A percentile compares a stretch with the other conserved stretches of the same genome.
Conservation (phyloP, 1,284 basidiomycete genomes). For the Melanopsichium pennsylvanicum region DNA sequence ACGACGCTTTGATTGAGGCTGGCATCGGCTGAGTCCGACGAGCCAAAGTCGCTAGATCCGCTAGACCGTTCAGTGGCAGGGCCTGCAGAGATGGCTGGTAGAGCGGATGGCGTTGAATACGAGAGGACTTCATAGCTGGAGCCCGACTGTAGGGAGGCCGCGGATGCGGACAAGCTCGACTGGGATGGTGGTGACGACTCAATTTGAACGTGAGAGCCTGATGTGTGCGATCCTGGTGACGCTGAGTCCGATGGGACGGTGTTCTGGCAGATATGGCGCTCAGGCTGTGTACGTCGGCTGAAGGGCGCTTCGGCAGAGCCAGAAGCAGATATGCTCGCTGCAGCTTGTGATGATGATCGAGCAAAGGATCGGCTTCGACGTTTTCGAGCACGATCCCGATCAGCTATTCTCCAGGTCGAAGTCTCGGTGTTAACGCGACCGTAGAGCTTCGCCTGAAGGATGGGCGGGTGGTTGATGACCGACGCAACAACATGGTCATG, state of each 20-base stretch:
- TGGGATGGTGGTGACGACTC: constrained; percentile 32
- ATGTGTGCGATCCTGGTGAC: constrained; percentile 3
- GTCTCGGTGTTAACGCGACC: constrained; percentile 47
- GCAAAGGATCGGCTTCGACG: constrained; percentile 27
- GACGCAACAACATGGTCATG: constrained; percentile 45
- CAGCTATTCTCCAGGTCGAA: constrained; percentile 54
- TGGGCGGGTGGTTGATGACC: constrained; percentile 35
- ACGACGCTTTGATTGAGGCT: constrained; percentile 31
- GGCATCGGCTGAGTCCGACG: constrained; percentile 38
- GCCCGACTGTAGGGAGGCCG: constrained; percentile 31
- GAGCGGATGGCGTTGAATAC: constrained; percentile 8
- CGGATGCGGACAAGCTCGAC: constrained; percentile 35
- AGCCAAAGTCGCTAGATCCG: constrained; percentile 45
- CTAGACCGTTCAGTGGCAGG: constrained; percentile 39
- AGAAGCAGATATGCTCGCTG: constrained; percentile 17
- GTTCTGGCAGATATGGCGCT: neutral
- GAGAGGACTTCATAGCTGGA: constrained; percentile 45
- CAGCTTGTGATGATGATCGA: constrained; percentile 12
- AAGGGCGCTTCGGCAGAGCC: constrained; percentile 7
- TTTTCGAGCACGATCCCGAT: constrained; percentile 32
- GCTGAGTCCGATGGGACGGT: constrained; percentile 7
- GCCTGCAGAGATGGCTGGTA: constrained; percentile 10
- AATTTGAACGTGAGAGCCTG: constrained; percentile 8
- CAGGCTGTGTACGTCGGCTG: neutral
- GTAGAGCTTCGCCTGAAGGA: constrained; percentile 52